Evolutionary conservation across 2,329 filamentous ascomycete species (phyloP).

Genomic region (Seiridium unicorne): DNA sequence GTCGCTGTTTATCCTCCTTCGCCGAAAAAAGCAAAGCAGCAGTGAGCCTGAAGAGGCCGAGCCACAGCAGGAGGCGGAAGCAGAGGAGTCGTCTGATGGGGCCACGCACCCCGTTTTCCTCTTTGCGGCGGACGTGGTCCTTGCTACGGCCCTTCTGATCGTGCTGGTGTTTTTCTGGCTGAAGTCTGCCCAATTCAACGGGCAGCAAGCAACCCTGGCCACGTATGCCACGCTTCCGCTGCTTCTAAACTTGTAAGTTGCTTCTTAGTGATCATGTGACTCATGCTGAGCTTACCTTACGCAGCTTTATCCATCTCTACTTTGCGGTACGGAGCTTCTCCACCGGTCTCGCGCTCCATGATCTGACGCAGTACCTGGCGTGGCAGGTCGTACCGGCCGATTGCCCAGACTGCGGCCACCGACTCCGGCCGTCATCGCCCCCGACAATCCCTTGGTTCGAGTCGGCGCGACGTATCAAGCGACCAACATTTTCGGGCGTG

Average conservation of each 20-base stretch:
- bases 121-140: slow-evolving; percentile 34
- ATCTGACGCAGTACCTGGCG: slow-evolving; percentile 35
- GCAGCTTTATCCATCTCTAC: slow-evolving; percentile 35
- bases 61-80: slow-evolving; percentile 7
- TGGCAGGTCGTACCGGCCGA: slow-evolving; percentile 36
- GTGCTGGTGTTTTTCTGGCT: slow-evolving; percentile 41
- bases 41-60: slow-evolving; percentile 9
- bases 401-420: slow-evolving; percentile 38
- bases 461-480: slow-evolving; percentile 9
- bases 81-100: not conserved
- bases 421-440: slow-evolving; percentile 30
- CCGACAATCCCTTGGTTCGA: slow-evolving; percentile 20
- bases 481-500: slow-evolving; percentile 28
- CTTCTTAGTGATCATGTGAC: not conserved
- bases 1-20: slow-evolving; percentile 22
- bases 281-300: not conserved
- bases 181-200: slow-evolving; percentile 17
- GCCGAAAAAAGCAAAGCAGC: slow-evolving; percentile 6
- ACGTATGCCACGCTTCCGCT: slow-evolving; percentile 41
- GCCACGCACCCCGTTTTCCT: slow-evolving; percentile 30
- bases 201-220: slow-evolving; percentile 37
- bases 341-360: slow-evolving; percentile 37
- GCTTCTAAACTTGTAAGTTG: slow-evolving; percentile 36
- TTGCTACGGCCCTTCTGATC: slow-evolving; percentile 34
- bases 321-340: slow-evolving; percentile 35